A percentile compares a stretch with the other conserved stretches of the same genome.
These are phyloP conservation scores for Trypanosoma brucei DNA, from an alignment of 208 protist species.

Conservation along the genomic window DNA sequence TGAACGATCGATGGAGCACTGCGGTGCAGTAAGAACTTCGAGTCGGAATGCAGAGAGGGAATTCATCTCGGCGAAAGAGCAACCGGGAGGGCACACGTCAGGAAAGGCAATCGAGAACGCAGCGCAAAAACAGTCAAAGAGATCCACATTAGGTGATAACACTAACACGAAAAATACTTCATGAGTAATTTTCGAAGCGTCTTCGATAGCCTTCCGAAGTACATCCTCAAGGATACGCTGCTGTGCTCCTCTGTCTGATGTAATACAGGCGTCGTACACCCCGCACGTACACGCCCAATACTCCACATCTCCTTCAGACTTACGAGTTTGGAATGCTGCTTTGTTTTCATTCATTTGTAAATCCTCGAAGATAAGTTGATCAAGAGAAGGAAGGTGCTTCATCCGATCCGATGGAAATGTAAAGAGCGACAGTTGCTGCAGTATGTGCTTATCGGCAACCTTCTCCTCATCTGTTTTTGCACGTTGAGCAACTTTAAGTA, in stretches of 20 bases:
- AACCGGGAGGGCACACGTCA: conserved; percentile 14
- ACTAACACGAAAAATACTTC: conserved; percentile 22
- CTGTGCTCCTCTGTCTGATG: background rate
- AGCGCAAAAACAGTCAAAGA: conserved; percentile 5
- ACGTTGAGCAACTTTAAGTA: conserved; percentile 34
- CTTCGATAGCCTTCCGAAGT: conserved; percentile 8
- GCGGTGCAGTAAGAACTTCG: conserved; percentile 17
- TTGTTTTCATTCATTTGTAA: background rate
- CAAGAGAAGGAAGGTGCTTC: conserved; percentile 13
- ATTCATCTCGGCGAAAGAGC: conserved; percentile 13
- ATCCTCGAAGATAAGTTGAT: background rate
- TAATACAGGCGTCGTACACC: conserved; percentile 8
- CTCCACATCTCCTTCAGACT: background rate
- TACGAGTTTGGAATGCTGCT: background rate
- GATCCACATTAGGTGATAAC: conserved; percentile 14
- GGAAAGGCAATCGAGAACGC: conserved; percentile 11
- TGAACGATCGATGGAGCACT: conserved; percentile 6
- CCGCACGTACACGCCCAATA: conserved; percentile 11
- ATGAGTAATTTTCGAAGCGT: conserved; percentile 1
- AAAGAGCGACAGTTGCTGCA: conserved; percentile 25
- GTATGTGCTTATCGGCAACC: conserved; percentile 21
- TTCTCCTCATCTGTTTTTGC: conserved; percentile 49
- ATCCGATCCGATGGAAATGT: conserved; percentile 43
- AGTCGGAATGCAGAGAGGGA: conserved; percentile 1
- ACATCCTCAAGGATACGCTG: background rate